phyloP scores from a whole-genome alignment of 148 eudicot species.

The Rhododendron ferrugineum region DNA sequence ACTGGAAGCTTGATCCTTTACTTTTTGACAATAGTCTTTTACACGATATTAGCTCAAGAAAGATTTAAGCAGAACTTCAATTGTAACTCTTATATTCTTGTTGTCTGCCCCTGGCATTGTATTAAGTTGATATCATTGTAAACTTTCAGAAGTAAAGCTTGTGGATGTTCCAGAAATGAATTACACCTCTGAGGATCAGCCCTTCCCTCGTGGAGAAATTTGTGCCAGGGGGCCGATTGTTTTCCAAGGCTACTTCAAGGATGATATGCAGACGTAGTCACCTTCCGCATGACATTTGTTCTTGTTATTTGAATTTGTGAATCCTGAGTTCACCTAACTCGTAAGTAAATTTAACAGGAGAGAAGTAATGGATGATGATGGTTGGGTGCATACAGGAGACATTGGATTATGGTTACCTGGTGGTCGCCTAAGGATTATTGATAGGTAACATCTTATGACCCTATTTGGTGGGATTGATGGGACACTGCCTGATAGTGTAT shows the following conservation, averaged over 20 bases:
- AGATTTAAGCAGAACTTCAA: neutral
- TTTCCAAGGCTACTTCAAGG: slow-evolving; percentile 87
- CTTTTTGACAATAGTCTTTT: neutral
- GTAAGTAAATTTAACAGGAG: slow-evolving; percentile 40
- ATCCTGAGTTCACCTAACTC: neutral
- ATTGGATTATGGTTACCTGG: slow-evolving; percentile 83
- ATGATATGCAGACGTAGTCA: slow-evolving; percentile 78
- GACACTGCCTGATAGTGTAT: neutral
- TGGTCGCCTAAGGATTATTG: slow-evolving; percentile 90
- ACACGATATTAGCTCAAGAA: neutral
- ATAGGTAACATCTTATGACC: slow-evolving; percentile 37
- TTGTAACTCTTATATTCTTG: neutral
- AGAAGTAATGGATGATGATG: slow-evolving; percentile 84
- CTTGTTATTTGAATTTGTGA: neutral
- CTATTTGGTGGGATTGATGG: neutral
- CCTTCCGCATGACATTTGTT: neutral
- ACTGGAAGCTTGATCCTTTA: neutral
- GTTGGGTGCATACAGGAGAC: slow-evolving; percentile 98
- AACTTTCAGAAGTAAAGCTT: slow-evolving; percentile 73
- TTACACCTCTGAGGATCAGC: slow-evolving; percentile 87
- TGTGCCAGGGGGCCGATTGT: slow-evolving; percentile 86
- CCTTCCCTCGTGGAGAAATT: slow-evolving; percentile 91
- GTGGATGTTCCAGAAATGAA: slow-evolving; percentile 98
- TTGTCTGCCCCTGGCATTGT: neutral
- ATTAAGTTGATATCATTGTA: neutral